phyloP scores from a whole-genome alignment of 805 yeast genomes.

The Teunomyces cretensis region DNA sequence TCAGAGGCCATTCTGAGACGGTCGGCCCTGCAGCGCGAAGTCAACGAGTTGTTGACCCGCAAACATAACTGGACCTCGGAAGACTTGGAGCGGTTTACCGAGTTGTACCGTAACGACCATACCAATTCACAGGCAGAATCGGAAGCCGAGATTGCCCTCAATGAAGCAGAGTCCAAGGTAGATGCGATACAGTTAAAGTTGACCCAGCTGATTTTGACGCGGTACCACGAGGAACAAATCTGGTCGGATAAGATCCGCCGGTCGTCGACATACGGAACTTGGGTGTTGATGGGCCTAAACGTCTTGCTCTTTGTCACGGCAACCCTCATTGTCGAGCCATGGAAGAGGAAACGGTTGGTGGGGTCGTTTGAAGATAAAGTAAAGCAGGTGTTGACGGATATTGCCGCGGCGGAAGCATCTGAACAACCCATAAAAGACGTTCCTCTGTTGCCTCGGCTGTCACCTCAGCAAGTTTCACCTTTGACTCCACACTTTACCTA shows the following conservation, averaged over 20 bases:
- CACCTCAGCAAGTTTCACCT: neutral
- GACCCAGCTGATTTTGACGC: conserved; percentile 73
- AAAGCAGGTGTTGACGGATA: conserved; percentile 33
- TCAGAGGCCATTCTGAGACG: conserved; percentile 62
- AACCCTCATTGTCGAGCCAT: conserved; percentile 88
- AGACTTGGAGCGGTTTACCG: conserved; percentile 85
- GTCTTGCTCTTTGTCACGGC: conserved; percentile 74
- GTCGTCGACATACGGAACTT: conserved; percentile 96
- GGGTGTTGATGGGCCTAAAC: conserved; percentile 85
- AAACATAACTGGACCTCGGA: conserved; percentile 76
- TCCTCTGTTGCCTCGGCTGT: neutral
- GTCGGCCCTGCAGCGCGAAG: conserved; percentile 72
- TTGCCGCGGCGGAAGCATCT: conserved; percentile 8
- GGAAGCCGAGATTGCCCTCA: conserved; percentile 47
- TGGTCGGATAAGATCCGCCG: conserved; percentile 97
- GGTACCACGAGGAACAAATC: conserved; percentile 95
- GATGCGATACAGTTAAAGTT: conserved; percentile 70
- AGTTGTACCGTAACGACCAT: conserved; percentile 78
- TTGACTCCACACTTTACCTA: neutral
- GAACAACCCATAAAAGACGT: conserved; percentile 10
- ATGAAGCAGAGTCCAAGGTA: conserved; percentile 55
- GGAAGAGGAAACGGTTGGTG: conserved; percentile 83
- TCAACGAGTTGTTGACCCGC: conserved; percentile 83
- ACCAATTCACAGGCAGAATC: conserved; percentile 61
- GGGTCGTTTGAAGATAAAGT: conserved; percentile 83